phyloP scores from a whole-genome alignment of 345 rosid species.

The Hevea brasiliensis region DNA sequence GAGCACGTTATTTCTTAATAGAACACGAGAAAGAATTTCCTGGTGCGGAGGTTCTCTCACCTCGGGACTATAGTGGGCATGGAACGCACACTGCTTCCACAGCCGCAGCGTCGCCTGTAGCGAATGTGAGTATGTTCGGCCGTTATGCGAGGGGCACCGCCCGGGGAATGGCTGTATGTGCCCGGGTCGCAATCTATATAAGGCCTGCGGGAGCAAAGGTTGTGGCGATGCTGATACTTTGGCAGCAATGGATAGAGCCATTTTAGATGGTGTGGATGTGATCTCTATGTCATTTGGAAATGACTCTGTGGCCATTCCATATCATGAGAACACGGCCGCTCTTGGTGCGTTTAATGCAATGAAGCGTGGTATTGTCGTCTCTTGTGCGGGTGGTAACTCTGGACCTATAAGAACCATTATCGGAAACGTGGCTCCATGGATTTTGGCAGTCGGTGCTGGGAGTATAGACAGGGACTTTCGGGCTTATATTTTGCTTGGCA shows the following conservation, averaged over 20 bases:
- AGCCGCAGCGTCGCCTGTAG: slow-evolving; percentile 63
- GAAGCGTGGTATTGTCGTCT: slow-evolving; percentile 71
- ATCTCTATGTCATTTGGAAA: slow-evolving; percentile 72
- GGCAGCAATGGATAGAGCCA: slow-evolving; percentile 71
- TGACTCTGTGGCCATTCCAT: slow-evolving; percentile 37
- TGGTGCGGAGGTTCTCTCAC: slow-evolving; percentile 46
- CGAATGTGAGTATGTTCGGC: slow-evolving; percentile 61
- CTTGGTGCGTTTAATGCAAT: slow-evolving; percentile 63
- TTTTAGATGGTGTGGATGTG: slow-evolving; percentile 72
- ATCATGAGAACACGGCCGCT: slow-evolving; percentile 53
- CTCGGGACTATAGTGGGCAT: slow-evolving; percentile 71
- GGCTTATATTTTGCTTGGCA: slow-evolving; percentile 59
- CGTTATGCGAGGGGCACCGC: slow-evolving; percentile 73
- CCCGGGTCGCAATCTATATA: slow-evolving; percentile 77
- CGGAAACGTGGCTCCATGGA: slow-evolving; percentile 88
- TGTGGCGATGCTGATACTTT: slow-evolving; percentile 73
- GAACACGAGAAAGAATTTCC: slow-evolving; percentile 33
- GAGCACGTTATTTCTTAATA: slow-evolving; percentile 61
- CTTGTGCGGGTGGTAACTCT: slow-evolving; percentile 71
- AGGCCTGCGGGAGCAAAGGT: slow-evolving; percentile 66
- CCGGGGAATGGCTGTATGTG: slow-evolving; percentile 66
- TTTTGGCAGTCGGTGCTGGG: slow-evolving; percentile 83
- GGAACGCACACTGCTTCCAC: slow-evolving; percentile 82
- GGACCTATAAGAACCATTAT: slow-evolving; percentile 56
- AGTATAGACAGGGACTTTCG: slow-evolving; percentile 80